Percentiles rank a stretch among this genome's conserved stretches.
Evolutionary conservation across 1,284 basidiomycete genomes (phyloP).

Genomic region (Pascua guehoae): DNA sequence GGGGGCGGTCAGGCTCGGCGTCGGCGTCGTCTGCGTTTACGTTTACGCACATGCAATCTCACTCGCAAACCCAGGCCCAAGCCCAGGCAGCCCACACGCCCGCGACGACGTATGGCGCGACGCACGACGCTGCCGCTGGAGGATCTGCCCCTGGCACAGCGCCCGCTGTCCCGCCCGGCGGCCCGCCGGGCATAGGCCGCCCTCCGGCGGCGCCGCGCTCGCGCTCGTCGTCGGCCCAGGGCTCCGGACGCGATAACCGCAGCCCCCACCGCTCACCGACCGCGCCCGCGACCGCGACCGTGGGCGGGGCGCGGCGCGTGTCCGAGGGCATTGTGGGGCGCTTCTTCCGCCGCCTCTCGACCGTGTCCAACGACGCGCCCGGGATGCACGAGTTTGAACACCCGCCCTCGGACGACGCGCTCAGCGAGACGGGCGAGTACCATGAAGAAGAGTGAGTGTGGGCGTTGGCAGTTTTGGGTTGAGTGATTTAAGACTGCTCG

Average conservation of each 20-base stretch:
- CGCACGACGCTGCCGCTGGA: not conserved
- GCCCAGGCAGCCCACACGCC: too few relatives aligned
- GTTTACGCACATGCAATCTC: not conserved
- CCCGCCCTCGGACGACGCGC: too few relatives aligned
- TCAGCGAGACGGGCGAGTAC: too few relatives aligned
- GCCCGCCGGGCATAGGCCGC: too few relatives aligned
- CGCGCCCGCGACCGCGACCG: not conserved
- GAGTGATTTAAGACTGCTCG: too few relatives aligned
- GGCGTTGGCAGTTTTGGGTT: too few relatives aligned
- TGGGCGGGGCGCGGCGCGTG: too few relatives aligned
- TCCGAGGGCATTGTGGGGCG: not conserved
- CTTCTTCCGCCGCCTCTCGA: conserved; percentile 3
- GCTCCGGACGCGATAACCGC: not conserved
- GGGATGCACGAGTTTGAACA: too few relatives aligned
- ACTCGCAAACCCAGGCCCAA: not conserved
- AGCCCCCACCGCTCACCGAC: not conserved
- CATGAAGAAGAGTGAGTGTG: too few relatives aligned
- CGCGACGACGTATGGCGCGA: not conserved
- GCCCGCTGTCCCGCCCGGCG: not conserved
- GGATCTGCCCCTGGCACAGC: conserved; percentile 1
- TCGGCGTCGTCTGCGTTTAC: too few relatives aligned
- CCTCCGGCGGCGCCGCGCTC: not conserved
- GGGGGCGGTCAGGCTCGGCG: not conserved
- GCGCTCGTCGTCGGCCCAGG: not conserved
- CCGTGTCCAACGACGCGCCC: not conserved